Percentiles rank a stretch among this genome's conserved stretches.
Conservation (phyloP, 148 eudicot species). For the Silene latifolia region DNA sequence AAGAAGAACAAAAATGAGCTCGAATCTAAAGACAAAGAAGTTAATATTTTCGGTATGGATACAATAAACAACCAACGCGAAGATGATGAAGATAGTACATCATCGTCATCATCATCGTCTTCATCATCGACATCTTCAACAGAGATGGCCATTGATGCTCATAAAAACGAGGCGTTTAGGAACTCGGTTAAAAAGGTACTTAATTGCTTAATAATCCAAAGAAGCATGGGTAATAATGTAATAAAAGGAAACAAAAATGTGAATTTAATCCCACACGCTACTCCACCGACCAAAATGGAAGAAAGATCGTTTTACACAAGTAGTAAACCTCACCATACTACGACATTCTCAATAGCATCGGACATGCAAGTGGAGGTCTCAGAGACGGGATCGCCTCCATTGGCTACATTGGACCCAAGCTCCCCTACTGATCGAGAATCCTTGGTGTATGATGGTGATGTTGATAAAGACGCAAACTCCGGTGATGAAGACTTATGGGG, state of each 20-base stretch:
- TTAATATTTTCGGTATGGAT: not conserved
- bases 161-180: slow-evolving; percentile 48
- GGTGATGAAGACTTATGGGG: slow-evolving; percentile 45
- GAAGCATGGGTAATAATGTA: slow-evolving; percentile 11
- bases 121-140: slow-evolving; percentile 28
- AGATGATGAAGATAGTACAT: slow-evolving; percentile 33
- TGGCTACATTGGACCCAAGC: slow-evolving; percentile 22
- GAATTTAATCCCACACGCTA: not conserved
- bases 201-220: slow-evolving; percentile 37
- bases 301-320: slow-evolving; percentile 37
- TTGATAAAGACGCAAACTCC: slow-evolving; percentile 40
- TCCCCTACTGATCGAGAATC: slow-evolving; percentile 52
- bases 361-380: slow-evolving; percentile 91
- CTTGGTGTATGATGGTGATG: slow-evolving; percentile 37
- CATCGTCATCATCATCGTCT: slow-evolving; percentile 58
- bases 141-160: slow-evolving; percentile 32
- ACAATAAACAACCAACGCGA: slow-evolving; percentile 18
- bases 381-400: slow-evolving; percentile 51
- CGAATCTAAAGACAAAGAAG: not conserved
- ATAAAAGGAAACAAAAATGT: not conserved
- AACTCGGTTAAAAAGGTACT: slow-evolving; percentile 51
- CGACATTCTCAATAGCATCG: slow-evolving; percentile 66
- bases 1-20: slow-evolving; percentile 18
- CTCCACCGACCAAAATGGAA: slow-evolving; percentile 29
- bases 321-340: slow-evolving; percentile 30